A percentile compares a stretch with the other conserved stretches of the same genome.
These are phyloP conservation scores for Starmerella vaccinii DNA, from an alignment of 805 yeast genomes.

Conservation along the genomic window DNA sequence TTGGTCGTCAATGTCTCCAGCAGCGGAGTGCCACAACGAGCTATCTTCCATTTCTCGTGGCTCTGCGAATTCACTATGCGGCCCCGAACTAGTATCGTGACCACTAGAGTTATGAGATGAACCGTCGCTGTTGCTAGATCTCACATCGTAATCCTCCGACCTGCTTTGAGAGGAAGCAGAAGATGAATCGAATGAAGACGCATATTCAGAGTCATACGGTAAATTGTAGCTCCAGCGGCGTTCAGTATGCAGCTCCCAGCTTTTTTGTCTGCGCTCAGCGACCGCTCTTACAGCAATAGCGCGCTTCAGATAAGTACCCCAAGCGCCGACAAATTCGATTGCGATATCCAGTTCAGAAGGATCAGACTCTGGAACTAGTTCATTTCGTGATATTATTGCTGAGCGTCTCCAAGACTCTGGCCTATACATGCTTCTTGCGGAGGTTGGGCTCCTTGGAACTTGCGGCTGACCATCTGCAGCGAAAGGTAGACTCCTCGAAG, in stretches of 20 bases:
- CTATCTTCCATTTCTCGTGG: neutral
- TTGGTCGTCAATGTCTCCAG: neutral
- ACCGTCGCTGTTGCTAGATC: too few species aligned
- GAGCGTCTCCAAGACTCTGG: conserved; percentile 22
- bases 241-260: conserved; percentile 14
- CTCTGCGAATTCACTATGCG: neutral
- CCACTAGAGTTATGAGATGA: too few species aligned
- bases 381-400: conserved; percentile 12
- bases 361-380: neutral
- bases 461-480: neutral
- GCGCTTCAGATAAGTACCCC: conserved; percentile 28
- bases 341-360: conserved; percentile 25
- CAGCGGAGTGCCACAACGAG: neutral
- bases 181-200: neutral
- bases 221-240: conserved; percentile 14
- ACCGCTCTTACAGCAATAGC: conserved; percentile 30
- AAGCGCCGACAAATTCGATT: conserved; percentile 27
- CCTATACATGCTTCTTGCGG: conserved; percentile 18
- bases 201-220: conserved; percentile 15
- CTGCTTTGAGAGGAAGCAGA: neutral
- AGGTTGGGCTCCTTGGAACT: conserved; percentile 13
- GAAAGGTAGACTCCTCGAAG: neutral
- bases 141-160: conserved; percentile 1
- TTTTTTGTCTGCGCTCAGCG: conserved; percentile 12
- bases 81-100: neutral